Base-by-base conservation (phyloP, 164 flowering plant genomes). In the Houttuynia cordata region DNA sequence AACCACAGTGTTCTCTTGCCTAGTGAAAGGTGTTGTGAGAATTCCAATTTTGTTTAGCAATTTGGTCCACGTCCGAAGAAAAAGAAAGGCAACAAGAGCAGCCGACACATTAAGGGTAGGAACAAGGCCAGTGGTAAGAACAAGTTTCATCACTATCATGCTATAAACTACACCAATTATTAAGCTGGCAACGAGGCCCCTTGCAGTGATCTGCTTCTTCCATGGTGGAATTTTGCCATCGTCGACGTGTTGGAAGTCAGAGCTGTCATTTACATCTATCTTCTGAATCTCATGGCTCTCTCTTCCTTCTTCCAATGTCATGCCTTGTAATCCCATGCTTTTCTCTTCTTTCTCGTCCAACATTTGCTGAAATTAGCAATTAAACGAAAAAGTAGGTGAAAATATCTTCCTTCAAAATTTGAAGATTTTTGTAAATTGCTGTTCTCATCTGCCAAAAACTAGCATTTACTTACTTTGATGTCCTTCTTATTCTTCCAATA, bases 91-190 rank as follows among this genome's bases (percentile, higher is more conserved):
- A 8, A 93, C 86, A 40, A 93, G 88, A 0, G 96, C 99, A 23
- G 93, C 99, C 0, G 99, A 88, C 64, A 90, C 88, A 58, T 93
- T 93, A 49, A 93, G 83, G 56, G 88, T 76, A 0, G 97, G 98
- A 37, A 75, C 79, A 0, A 93, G 70, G 40, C 98, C 98, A 0
- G 94, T 87, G 24, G 96, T 81, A 47, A 93, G 92, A 65, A 81
- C 83, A 12, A 93, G 84, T 75, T 87, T 93, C 94, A 83, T 87
- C 7, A 73, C 83, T 67, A 93, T 87, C 24, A 93, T 71, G 65
- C 96, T 84, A 74, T 79, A 93, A 6, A 86, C 62, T 53, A 60
- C 58, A 8, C 98, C 98, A 19, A 93, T 83, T 23, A 83, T 12
- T 0, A 81, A 52, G 71, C 98, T 89, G 10, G 85, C 89, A 0